These are phyloP conservation scores for Sicyos baderoa DNA, from an alignment of 306 rosid genomes.

Conservation along the genomic window DNA sequence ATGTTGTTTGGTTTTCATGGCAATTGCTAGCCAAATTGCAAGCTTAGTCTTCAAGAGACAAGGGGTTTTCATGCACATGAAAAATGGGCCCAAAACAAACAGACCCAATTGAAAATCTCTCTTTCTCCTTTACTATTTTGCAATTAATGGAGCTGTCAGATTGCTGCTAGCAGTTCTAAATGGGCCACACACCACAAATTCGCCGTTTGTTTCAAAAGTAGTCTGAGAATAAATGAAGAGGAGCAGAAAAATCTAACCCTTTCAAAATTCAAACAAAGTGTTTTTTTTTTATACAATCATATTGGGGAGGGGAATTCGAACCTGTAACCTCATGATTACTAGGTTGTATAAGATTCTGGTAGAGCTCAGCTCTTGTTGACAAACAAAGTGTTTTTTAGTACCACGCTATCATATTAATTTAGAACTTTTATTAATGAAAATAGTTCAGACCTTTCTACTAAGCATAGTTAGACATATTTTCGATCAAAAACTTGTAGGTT, in stretches of 20 bases:
- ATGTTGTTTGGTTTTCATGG: background rate
- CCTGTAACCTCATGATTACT: no score
- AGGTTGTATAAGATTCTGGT: no score
- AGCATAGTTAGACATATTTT: no score
- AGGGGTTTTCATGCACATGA: slow-evolving; percentile 10
- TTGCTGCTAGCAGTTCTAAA: background rate
- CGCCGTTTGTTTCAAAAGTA: background rate
- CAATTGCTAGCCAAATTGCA: slow-evolving; percentile 2
- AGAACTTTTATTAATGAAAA: background rate
- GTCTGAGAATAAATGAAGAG: background rate
- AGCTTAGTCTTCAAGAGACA: background rate
- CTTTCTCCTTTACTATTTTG: background rate
- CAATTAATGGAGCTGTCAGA: background rate
- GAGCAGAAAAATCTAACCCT: background rate
- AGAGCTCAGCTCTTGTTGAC: no score
- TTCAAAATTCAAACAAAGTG: background rate
- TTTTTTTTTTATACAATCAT: no score
- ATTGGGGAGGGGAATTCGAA: no score
- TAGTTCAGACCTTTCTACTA: background rate
- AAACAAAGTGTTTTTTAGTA: background rate
- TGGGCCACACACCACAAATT: background rate
- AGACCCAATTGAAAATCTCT: background rate
- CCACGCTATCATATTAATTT: background rate
- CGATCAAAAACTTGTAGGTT: no score
- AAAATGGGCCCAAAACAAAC: slow-evolving; percentile 9